Conservation (phyloP, 805 yeast species). For the Barnettozyma californica region DNA sequence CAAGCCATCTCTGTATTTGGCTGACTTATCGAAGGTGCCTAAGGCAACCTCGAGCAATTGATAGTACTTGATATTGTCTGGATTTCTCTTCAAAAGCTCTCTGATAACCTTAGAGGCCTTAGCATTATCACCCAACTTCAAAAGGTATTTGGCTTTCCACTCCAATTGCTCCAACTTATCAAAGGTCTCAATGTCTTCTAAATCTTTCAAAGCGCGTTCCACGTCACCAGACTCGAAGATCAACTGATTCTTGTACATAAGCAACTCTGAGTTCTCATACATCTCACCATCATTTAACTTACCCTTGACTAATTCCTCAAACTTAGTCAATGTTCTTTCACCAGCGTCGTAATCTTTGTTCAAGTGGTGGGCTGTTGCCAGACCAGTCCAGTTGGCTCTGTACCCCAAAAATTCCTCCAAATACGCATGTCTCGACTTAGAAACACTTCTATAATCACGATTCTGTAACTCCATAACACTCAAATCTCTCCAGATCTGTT, state of each 20-base stretch:
- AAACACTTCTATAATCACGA: conserved; percentile 63
- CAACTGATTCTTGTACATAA: conserved; percentile 64
- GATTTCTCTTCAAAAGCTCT: conserved; percentile 73
- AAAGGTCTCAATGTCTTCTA: conserved; percentile 45
- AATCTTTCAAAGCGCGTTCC: conserved; percentile 47
- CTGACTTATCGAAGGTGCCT: conserved; percentile 42
- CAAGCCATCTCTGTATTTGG: conserved; percentile 46
- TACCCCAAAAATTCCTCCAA: conserved; percentile 74
- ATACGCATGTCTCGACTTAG: conserved; percentile 58
- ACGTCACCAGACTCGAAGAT: conserved; percentile 47
- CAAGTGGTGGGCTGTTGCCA: conserved; percentile 81
- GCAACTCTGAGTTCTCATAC: conserved; percentile 77
- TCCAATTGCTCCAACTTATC: conserved; percentile 64
- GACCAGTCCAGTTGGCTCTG: conserved; percentile 85
- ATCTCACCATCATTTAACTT: conserved; percentile 61
- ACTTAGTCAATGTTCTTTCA: conserved; percentile 63
- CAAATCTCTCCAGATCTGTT: conserved; percentile 76
- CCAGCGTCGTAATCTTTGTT: conserved; percentile 64
- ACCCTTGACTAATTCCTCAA: conserved; percentile 69
- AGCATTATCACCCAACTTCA: conserved; percentile 47
- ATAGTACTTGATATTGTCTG: conserved; percentile 71
- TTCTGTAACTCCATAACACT: conserved; percentile 73
- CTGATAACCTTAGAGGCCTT: conserved; percentile 71
- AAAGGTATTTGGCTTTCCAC: conserved; percentile 56
- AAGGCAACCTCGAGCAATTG: conserved; percentile 59